Base-by-base conservation (phyloP, 2,329 filamentous ascomycete species). In the Sarocladiaceae sp. region DNA sequence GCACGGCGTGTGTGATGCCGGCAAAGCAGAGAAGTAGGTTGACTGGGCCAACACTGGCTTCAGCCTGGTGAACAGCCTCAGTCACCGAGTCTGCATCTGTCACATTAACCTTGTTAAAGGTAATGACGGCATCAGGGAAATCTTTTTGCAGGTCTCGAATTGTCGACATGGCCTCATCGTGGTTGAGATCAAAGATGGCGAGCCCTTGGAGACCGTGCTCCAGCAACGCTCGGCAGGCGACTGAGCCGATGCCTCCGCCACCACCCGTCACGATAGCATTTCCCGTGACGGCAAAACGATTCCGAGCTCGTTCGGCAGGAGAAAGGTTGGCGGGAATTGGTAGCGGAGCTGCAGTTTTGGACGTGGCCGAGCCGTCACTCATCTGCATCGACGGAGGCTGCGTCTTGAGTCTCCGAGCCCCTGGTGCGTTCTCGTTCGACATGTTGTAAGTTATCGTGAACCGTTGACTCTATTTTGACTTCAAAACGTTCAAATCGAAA, bases 181-280 rank as follows among this genome's bases (percentile, higher is more conserved):
- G 61, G 59, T 77, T 69, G 13, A 84, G 61, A 62, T 88, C 85
- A 61, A 86, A 79, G 25, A 89, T 73, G 36, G 74, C 74, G 12
- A 88, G 69, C 2, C 78, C 80, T 0, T 69, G 62, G 2, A 82
- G 70, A 8, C 86, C 86, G 60, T 89, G 86, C 65, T 89, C 84
- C 36, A 89, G 81, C 20, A 90, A 74, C 2, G 85, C 85, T 52
- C 74, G 71, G 8, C 84, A 71, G 6, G 81, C 84, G 1, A 35
- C 23, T 10, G 49, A 47, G 37, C 44, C 54, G 4, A 56, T 44
- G 11, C 36, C 51, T 3, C 54, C 85, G 0, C 87, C 71, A 10
- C 77, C 82, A 3, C 86, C 86, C 13, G 82, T 78, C 10, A 62
- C 36, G 33, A 62, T 52, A 50, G 60, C 65, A 29, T 64, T 66